Evolutionary conservation across 2,329 filamentous ascomycete species (phyloP).

Genomic region (Diaporthe capsici): DNA sequence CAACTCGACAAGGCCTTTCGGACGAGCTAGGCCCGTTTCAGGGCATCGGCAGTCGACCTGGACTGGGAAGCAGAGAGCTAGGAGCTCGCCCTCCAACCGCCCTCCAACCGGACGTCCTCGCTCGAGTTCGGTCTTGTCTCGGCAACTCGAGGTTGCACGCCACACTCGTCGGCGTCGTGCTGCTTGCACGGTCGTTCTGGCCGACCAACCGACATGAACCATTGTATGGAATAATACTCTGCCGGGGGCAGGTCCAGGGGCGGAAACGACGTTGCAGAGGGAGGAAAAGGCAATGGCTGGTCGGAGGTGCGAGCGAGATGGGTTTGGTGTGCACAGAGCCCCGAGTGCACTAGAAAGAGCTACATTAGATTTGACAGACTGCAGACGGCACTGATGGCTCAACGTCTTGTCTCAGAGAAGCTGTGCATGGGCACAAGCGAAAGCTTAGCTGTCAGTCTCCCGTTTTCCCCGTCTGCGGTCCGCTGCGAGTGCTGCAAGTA

Average conservation of each 20-base stretch:
- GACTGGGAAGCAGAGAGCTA: neutral
- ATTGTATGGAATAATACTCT: neutral
- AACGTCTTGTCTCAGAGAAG: conserved; percentile 17
- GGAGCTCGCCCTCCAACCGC: conserved; percentile 28
- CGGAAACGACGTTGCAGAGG: neutral
- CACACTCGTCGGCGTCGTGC: neutral
- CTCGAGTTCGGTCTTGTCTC: conserved; percentile 34
- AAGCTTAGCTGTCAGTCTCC: conserved; percentile 11
- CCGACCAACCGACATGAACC: neutral
- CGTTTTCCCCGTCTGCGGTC: neutral
- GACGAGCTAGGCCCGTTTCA: conserved; percentile 31
- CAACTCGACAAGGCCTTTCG: conserved; percentile 18
- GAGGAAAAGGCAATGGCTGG: conserved; percentile 6
- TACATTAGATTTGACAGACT: neutral
- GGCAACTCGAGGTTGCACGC: conserved; percentile 31
- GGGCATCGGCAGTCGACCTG: conserved; percentile 10
- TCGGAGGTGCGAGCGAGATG: neutral
- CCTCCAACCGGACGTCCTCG: conserved; percentile 35
- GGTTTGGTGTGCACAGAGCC: too few relatives aligned
- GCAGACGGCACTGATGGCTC: neutral
- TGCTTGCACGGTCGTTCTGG: neutral
- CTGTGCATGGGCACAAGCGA: conserved; percentile 6
- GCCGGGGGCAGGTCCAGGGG: neutral
- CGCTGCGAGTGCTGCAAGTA: neutral
- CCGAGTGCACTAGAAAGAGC: too few relatives aligned